These are phyloP conservation scores for Termitomyces sp. DNA, from an alignment of 768 basidiomycete genomes.

Conservation along the genomic window DNA sequence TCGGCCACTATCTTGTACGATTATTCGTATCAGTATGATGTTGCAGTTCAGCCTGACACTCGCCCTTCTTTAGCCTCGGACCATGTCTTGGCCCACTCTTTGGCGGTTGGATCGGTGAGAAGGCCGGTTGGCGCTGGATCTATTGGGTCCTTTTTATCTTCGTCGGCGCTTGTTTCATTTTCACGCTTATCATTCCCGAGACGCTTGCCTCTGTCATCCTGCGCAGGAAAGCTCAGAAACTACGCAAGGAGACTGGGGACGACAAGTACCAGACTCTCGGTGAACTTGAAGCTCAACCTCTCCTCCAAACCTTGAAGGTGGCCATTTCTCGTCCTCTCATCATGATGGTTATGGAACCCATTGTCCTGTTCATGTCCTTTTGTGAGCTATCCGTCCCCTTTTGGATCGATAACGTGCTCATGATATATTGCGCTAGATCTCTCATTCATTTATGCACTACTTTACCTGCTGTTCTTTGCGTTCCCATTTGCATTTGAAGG, in stretches of 20 bases:
- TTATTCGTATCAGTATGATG: neutral
- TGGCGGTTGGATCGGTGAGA: conserved; percentile 40
- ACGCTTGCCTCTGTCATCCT: conserved; percentile 44
- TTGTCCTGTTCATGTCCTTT: conserved; percentile 6
- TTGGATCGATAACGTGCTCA: neutral
- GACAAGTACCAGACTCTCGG: conserved; percentile 7
- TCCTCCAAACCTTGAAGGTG: conserved; percentile 2
- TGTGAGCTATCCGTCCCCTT: neutral
- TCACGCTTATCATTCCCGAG: conserved; percentile 43
- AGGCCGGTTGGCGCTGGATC: conserved; percentile 41
- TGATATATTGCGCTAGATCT: neutral
- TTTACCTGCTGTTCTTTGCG: conserved; percentile 31
- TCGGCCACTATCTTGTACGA: conserved; percentile 40
- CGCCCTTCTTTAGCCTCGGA: conserved; percentile 26
- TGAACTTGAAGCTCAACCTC: conserved; percentile 3
- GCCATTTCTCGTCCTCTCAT: conserved; percentile 2
- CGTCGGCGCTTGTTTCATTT: conserved; percentile 26
- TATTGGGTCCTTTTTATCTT: conserved; percentile 46
- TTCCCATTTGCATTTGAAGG: conserved; percentile 37
- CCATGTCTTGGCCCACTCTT: conserved; percentile 45
- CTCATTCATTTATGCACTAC: neutral
- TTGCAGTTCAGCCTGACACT: neutral
- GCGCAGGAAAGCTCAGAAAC: conserved; percentile 29
- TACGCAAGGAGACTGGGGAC: conserved; percentile 31
- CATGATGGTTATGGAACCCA: conserved; percentile 7